phyloP scores from a whole-genome alignment of 768 basidiomycete genomes.

The Panaeolus cyanescens region DNA sequence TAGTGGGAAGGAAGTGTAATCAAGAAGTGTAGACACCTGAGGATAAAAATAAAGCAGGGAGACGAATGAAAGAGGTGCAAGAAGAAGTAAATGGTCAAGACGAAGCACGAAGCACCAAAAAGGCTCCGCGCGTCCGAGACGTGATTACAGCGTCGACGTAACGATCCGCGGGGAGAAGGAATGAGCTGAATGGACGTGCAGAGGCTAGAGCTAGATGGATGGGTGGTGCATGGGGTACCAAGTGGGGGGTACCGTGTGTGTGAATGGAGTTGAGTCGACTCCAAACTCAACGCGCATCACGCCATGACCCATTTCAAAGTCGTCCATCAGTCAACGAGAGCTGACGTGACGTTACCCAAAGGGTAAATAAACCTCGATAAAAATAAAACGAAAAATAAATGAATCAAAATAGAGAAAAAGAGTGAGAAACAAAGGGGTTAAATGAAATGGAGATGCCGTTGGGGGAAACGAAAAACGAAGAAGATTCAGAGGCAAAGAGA shows the following conservation, averaged over 20 bases:
- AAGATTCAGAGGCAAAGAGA: too few species aligned
- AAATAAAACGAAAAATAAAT: neutral
- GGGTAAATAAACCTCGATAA: neutral
- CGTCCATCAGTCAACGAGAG: neutral
- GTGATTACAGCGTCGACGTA: neutral
- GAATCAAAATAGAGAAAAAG: neutral
- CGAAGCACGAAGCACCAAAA: constrained; percentile 1
- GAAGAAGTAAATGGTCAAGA: neutral
- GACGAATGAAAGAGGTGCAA: neutral
- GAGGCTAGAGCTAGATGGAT: neutral
- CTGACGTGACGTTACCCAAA: neutral
- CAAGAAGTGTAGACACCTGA: neutral
- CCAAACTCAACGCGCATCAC: neutral
- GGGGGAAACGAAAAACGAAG: neutral
- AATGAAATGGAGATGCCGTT: neutral
- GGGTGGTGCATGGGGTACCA: neutral
- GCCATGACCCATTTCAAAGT: neutral
- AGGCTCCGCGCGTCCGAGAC: constrained; percentile 3
- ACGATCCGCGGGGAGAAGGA: neutral
- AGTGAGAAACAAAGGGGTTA: neutral
- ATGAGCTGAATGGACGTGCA: neutral
- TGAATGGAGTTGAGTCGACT: neutral
- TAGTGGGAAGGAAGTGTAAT: neutral
- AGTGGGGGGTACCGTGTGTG: neutral
- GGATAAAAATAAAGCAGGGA: constrained; percentile 1